These are phyloP conservation scores for Thymus mandschuricus DNA, from an alignment of 257 asterid genomes.

Conservation along the genomic window DNA sequence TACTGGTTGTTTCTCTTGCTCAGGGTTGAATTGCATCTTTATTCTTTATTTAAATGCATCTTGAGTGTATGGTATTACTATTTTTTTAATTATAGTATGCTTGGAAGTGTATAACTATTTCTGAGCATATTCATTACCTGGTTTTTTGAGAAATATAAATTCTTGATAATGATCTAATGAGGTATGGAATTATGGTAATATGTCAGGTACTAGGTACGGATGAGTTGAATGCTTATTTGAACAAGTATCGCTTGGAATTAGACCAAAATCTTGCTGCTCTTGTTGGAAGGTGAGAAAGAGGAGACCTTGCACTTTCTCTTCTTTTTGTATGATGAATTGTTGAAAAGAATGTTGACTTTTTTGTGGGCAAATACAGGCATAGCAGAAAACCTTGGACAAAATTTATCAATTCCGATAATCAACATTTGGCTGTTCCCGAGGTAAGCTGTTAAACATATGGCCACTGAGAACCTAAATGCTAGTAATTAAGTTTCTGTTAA, in stretches of 20 bases:
- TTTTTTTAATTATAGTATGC: neutral
- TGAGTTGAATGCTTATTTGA: constrained; percentile 68
- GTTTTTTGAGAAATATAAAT: neutral
- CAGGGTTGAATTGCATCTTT: constrained; percentile 7
- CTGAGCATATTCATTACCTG: neutral
- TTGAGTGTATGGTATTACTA: neutral
- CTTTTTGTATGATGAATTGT: neutral
- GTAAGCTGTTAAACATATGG: constrained; percentile 43
- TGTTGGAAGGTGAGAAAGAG: constrained; percentile 65
- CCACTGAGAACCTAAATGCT: constrained; percentile 9
- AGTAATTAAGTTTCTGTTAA: neutral
- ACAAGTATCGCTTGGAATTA: constrained; percentile 70
- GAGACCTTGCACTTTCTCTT: neutral
- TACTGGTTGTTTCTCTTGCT: neutral
- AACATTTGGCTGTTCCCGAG: constrained; percentile 77
- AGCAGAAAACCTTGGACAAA: constrained; percentile 59
- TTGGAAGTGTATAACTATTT: neutral
- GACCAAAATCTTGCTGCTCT: constrained; percentile 76
- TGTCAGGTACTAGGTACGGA: constrained; percentile 81
- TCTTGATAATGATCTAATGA: constrained; percentile 1
- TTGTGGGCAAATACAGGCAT: constrained; percentile 47
- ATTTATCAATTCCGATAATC: constrained; percentile 57
- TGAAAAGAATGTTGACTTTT: constrained; percentile 22
- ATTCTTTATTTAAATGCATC: neutral
- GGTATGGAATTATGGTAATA: constrained; percentile 23